phyloP scores from a whole-genome alignment of 2,329 filamentous ascomycete genomes.

The Chlorencoelia australis region DNA sequence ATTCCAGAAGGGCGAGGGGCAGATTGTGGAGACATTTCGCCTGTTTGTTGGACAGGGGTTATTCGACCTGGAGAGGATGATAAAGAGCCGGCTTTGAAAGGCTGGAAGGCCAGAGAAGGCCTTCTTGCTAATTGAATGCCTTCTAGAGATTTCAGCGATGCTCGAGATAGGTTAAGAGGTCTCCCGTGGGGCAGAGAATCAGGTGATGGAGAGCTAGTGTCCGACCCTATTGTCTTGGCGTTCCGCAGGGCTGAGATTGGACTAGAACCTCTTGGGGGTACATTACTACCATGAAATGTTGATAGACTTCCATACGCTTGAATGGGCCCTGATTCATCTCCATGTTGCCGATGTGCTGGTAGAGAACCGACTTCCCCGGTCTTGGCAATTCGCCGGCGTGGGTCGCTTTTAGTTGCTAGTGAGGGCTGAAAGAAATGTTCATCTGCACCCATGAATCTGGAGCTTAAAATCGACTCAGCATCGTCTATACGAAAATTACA shows the following conservation, averaged over 20 bases:
- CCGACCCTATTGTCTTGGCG: slow-evolving; percentile 50
- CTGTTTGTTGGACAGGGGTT: slow-evolving; percentile 16
- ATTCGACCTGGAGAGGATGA: slow-evolving; percentile 66
- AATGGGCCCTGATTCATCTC: slow-evolving; percentile 48
- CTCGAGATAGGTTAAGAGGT: slow-evolving; percentile 24
- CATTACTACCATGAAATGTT: slow-evolving; percentile 80
- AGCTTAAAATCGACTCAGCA: slow-evolving; percentile 81
- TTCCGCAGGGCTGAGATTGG: slow-evolving; percentile 76
- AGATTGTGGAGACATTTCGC: slow-evolving; percentile 41
- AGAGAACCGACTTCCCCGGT: slow-evolving; percentile 61
- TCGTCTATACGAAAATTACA: slow-evolving; percentile 89
- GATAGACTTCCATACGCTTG: slow-evolving; percentile 85
- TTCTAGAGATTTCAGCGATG: slow-evolving; percentile 36
- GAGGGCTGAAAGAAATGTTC: slow-evolving; percentile 81
- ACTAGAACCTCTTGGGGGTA: slow-evolving; percentile 67
- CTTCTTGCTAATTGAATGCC: slow-evolving; percentile 47
- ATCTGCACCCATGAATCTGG: slow-evolving; percentile 84
- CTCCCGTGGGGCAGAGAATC: slow-evolving; percentile 35
- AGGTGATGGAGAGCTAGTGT: slow-evolving; percentile 46
- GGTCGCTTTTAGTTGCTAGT: slow-evolving; percentile 34
- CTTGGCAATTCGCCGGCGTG: slow-evolving; percentile 30
- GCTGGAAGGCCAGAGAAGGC: slow-evolving; percentile 82
- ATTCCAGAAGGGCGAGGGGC: slow-evolving; percentile 38
- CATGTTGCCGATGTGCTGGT: slow-evolving; percentile 47
- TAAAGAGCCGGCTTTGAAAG: slow-evolving; percentile 93